Percentiles rank a stretch among this genome's conserved stretches.
Conservation (phyloP, 768 basidiomycete genomes). For the Porphyrellus cyaneotinctus region DNA sequence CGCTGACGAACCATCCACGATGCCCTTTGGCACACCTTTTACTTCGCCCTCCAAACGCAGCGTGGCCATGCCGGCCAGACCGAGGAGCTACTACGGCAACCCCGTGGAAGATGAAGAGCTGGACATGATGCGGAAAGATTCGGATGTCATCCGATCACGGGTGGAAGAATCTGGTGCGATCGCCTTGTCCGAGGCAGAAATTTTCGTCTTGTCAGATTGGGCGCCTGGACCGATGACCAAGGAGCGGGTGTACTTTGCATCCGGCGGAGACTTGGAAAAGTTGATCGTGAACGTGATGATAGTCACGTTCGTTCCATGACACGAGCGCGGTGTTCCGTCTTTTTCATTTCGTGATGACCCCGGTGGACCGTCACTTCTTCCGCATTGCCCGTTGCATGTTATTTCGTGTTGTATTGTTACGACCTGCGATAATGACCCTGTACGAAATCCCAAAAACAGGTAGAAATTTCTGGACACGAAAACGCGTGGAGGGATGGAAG, state of each 20-base stretch:
- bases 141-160: conserved; percentile 42
- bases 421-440: conserved; percentile 9
- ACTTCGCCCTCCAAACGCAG: conserved; percentile 20
- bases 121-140: conserved; percentile 26
- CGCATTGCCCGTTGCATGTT: background rate
- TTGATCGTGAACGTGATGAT: conserved; percentile 72
- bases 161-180: conserved; percentile 70
- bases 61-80: conserved; percentile 33
- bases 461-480: background rate
- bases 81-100: conserved; percentile 45
- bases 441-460: conserved; percentile 10
- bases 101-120: conserved; percentile 36
- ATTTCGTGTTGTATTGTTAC: conserved; percentile 5
- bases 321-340: background rate
- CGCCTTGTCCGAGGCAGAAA: conserved; percentile 57
- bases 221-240: conserved; percentile 48
- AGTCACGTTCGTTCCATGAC: conserved; percentile 63
- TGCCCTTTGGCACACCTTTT: conserved; percentile 24
- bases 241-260: conserved; percentile 66
- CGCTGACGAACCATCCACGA: conserved; percentile 24
- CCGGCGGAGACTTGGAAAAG: conserved; percentile 64
- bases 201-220: conserved; percentile 56
- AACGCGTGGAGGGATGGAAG: too few relatives aligned
- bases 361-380: conserved; percentile 1
- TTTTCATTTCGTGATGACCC: background rate